Percentiles rank a stretch among this genome's conserved stretches.
Conservation (phyloP, 768 basidiomycete genomes). For the Gymnopilus junonius region DNA sequence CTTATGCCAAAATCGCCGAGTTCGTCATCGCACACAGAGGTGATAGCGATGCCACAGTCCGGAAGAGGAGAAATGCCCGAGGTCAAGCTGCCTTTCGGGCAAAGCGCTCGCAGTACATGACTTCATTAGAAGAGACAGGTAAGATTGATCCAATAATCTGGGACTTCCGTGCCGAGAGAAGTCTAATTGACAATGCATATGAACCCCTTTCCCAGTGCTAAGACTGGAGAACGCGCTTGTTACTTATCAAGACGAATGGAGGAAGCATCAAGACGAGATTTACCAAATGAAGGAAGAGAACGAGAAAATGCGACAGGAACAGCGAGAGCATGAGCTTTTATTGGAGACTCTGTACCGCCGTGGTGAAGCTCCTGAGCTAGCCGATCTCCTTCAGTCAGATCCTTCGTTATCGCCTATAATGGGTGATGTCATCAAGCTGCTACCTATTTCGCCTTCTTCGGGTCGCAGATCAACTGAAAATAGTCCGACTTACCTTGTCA, state of each 20-base stretch:
- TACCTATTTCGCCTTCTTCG: neutral
- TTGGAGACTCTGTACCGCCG: neutral
- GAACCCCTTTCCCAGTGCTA: neutral
- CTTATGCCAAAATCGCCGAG: neutral
- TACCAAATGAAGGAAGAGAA: neutral
- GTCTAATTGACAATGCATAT: neutral
- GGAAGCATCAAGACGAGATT: neutral
- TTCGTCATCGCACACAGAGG: slow-evolving; percentile 1
- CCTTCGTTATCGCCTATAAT: neutral
- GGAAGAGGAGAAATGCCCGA: neutral
- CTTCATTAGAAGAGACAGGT: slow-evolving; percentile 1
- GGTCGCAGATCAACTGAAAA: neutral
- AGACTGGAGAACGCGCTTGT: neutral
- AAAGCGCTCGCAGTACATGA: slow-evolving; percentile 1
- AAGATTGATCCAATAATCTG: neutral
- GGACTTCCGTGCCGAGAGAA: neutral
- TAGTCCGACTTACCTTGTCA: neutral
- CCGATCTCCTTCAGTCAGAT: neutral
- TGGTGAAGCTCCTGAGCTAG: neutral
- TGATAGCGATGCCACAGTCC: neutral
- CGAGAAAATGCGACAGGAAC: neutral
- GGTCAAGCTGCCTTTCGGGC: neutral
- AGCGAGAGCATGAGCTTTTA: neutral
- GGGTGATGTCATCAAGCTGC: slow-evolving; percentile 2
- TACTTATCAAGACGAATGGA: too few species aligned